Evolutionary conservation across 345 rosid genomes (phyloP), one percentile per base, ranked within the genome.

Genomic region (Aquilaria malaccensis): DNA sequence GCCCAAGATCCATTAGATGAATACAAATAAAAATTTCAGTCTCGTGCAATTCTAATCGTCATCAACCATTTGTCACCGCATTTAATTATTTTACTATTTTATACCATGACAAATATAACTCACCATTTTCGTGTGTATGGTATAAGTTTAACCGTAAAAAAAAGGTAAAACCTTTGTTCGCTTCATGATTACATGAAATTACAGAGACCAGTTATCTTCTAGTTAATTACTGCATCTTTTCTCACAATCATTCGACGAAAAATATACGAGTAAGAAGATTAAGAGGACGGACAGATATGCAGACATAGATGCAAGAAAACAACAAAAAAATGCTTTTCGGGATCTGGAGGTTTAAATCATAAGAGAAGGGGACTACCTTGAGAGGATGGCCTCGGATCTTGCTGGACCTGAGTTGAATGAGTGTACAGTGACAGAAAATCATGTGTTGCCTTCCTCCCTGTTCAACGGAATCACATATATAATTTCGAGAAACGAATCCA

Each of bases 391-490:
- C 77, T 84, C 70, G 85, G 96, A 82, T 94, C 91, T 81, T 83
- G 84, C 47, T 76, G 96, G 74, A 64, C 72, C 30, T 37, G 43
- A 37, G 84, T 73, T 70, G 99, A 73, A 79, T 84, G 92, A 71
- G 78, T 82, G 91, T 83, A 80, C 71, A 91, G 88, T 60, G 99
- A 86, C 56, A 91, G 81, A 79, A 91, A 91, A 78, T 94, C 96
- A 50, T 85, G 93, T 31, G 87, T 82, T 71, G 96, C 79, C 83
- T 91, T 83, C 76, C 84, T 86, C 68, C 93, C 97, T 94, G 90
- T 29, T 43, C 31, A 58, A 15, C 30, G 30, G 13, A 13, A 30
- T 13, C 33, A 13, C n/a, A 53, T 30, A 14, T 5, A 29, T 6
- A 22, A 53, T 32, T 11, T 12, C 10, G 7, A 37, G 43, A 37